Base-by-base conservation (phyloP, 805 yeast genomes). In the Blastobotrys mokoenaii region DNA sequence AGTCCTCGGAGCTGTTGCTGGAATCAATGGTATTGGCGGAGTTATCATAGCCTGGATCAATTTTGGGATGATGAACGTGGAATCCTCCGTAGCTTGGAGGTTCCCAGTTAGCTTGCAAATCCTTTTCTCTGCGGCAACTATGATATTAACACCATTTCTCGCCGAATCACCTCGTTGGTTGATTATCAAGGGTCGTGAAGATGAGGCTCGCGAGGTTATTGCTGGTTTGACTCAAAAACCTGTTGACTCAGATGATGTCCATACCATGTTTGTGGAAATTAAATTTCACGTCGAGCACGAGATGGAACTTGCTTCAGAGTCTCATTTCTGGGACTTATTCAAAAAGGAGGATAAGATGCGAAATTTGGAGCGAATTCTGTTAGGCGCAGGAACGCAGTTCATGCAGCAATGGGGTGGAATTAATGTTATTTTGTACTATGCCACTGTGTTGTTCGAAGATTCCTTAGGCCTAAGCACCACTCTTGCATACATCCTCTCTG, bases 91-190 rank as follows among this genome's bases (percentile, higher is more conserved):
- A 16, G 69, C 80, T 15, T 82, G 88, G 86, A 76, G 89, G 68
- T 71, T 83, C 60, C 88, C 89, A 11, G 73, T 82, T 48, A 80
- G 84, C 2, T 65, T 81, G 54, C 90, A 83, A 66, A 68, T 77
- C 46, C 51, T 81, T 32, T 80, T 80, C 58, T 44, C 84, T 41
- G 64, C 82, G 33, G 58, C 80, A 44, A 66, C 83, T 77, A 80
- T 44, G 32, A 64, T 32, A 16, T 67, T 70, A 20, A 58, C 68
- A 34, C 56, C 77, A 35, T 73, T 77, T 35, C 65, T 88, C 14
- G 96, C 96, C 0, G 96, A 88, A 63, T 78, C 88, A 34, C 95
- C 96, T 0, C 71, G 96, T 47, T 88, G 73, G 65, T 79, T 74
- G 57, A 86, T 88, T 3, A 78, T 77, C 54, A 79, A 81, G 52